Base-by-base conservation (phyloP, 1,284 basidiomycete genomes). In the Irpex sp. region DNA sequence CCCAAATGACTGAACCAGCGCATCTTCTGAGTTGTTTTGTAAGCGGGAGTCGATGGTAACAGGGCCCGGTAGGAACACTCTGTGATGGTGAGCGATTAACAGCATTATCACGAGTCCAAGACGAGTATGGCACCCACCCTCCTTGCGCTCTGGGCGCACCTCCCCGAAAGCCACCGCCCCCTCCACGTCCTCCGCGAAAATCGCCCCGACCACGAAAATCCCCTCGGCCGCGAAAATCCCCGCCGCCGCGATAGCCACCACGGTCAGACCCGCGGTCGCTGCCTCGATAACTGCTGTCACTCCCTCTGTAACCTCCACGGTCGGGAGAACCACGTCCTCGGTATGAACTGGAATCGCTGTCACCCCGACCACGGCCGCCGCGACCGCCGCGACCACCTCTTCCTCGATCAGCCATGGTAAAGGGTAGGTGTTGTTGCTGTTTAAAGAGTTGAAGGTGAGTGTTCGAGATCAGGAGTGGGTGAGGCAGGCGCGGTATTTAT, bases 41-140 rank as follows among this genome's bases (percentile, higher is more conserved):
- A 92, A 75, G n/a, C 90, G 86, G 15, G 73, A 63, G 67, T 93
- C 90, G 58, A 92, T 69, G 13, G 71, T 72, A 4, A 84, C 83
- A 1, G 81, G 81, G 46, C 72, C 78, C 5, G 74, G 72, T 0
- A 80, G 75, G 70, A 85, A 90, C 35, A 92, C 73, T 5, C 88
- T 90, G 65, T 21, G 49, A 61, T 35, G 39, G 21, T n/a, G 46
- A 43, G 26, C 55, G 60, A 69, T 60, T 66, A 60, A 49, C 49
- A 58, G 46, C 33, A 15, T 63, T 43, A 59, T 43, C 60, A 26
- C 33, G 49, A 31, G 21, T 33, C 46, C n/a, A 49, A 46, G 62
- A 56, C 26, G 39, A 63, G 47, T 57, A 50, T 43, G 54, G 35
- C 19, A 71, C 77, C 70, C 76, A 87, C 86, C 85, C 83, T 73